Evolutionary conservation across 495 filamentous ascomycete species (phyloP), one percentile per base, ranked within the genome.

Genomic region (Neohortaea acidophila): DNA sequence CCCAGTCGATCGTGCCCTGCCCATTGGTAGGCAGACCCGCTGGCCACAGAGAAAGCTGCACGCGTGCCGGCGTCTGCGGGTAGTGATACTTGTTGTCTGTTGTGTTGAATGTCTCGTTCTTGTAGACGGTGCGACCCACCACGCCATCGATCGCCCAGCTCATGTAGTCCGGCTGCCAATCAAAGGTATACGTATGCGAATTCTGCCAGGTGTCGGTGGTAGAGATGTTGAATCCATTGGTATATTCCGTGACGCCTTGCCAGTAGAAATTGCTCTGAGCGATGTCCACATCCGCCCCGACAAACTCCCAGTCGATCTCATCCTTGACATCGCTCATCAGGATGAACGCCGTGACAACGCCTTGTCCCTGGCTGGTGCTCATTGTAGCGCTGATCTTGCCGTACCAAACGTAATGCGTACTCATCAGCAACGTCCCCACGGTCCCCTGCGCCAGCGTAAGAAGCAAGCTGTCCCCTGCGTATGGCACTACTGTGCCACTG

Each of bases 211-310:
- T 86, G 53, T 89, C 67, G n/a, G 75, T 58, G n/a, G 69, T 63
- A 36, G 80, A 70, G 51, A 91, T 87, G n/a, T 50, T 59, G 3
- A 64, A 71, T 48, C 94, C 77, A 39, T 64, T 59, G 54, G 91
- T 42, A 21, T 22, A 97, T 54, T 91, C 64, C 5, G 84, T 73
- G 48, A 94, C 78, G 45, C 91, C 89, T 60, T 96, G 89, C 64
- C 77, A 94, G 63, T 96, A 97, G 67, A 70, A 97, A 65, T 97
- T 97, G 52, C 83, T 84, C 66, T 97, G 85, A 14, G 78, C 80
- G 35, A 67, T 68, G 14, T 65, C 51, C 53, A 94, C 59, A 48
- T 94, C 81, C 32, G 70, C 68, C 39, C 89, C 89, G 38, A 97
- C 73, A 54, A 75, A 97, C 62, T 97, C 89, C 55, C 81, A 94